These are phyloP conservation scores for Xanthoconium separans DNA, from an alignment of 1,284 basidiomycete genomes.

Conservation along the genomic window DNA sequence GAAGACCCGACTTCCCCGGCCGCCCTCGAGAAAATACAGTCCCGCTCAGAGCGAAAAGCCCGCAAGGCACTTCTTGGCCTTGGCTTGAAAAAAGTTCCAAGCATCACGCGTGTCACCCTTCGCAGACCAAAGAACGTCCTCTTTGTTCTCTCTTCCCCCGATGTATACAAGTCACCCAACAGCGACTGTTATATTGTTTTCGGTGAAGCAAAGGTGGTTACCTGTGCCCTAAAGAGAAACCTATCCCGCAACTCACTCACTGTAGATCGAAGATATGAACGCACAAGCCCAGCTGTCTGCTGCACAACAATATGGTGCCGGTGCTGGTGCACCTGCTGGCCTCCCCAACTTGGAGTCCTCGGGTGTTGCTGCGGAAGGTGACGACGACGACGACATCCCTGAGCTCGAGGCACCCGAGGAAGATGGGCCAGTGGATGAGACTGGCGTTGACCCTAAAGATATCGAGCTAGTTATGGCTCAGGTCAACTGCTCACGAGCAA, in stretches of 20 bases:
- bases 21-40: constrained; percentile 91
- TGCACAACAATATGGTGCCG: constrained; percentile 78
- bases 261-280: constrained; percentile 88
- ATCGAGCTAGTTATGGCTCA: constrained; percentile 94
- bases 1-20: constrained; percentile 82
- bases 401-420: constrained; percentile 80
- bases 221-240: constrained; percentile 7
- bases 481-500: constrained; percentile 79
- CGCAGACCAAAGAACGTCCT: constrained; percentile 94
- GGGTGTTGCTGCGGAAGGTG: constrained; percentile 51
- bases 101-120: constrained; percentile 94
- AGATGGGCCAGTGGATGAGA: constrained; percentile 76
- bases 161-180: constrained; percentile 97
- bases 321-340: constrained; percentile 45
- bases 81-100: constrained; percentile 88
- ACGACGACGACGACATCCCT: constrained; percentile 78
- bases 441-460: constrained; percentile 89
- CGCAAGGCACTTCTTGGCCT: constrained; percentile 85
- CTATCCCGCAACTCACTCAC: not conserved
- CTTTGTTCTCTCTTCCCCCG: constrained; percentile 90
- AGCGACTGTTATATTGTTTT: constrained; percentile 99
- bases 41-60: constrained; percentile 88
- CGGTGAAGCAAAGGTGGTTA: constrained; percentile 87
- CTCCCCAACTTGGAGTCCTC: constrained; percentile 55
- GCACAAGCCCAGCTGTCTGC: constrained; percentile 81